Percentiles rank a stretch among this genome's conserved stretches.
These are phyloP conservation scores for Entomortierella lignicola DNA, from an alignment of 192 early-diverging fungal genomes.

Conservation along the genomic window DNA sequence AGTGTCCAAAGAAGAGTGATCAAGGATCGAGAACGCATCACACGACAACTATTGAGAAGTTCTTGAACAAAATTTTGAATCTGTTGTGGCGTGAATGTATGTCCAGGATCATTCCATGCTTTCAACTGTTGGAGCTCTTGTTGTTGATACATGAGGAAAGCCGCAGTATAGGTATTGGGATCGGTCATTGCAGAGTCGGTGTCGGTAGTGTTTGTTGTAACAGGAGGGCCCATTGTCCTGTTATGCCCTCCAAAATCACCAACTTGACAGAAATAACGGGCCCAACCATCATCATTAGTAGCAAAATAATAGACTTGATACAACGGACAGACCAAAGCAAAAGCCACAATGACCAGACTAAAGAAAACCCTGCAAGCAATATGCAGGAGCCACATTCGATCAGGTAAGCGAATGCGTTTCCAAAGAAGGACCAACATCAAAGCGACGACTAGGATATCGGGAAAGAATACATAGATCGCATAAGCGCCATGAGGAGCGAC, in stretches of 20 bases:
- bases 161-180: no score
- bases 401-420: constrained; percentile 1
- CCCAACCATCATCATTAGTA: neutral
- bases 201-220: no score
- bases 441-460: constrained; percentile 5
- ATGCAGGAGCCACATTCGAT: constrained; percentile 1
- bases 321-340: neutral
- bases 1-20: constrained; percentile 5
- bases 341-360: neutral
- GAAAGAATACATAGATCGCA: neutral
- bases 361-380: neutral
- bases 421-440: constrained; percentile 11
- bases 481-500: neutral
- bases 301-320: neutral
- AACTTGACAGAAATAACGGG: neutral
- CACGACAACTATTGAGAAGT: neutral
- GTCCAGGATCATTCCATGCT: no score
- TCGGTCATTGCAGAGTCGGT: no score
- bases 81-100: neutral
- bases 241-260: no score
- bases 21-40: constrained; percentile 3
- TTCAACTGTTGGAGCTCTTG: no score
- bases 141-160: no score
- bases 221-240: no score
- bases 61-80: neutral